Base-by-base conservation (phyloP, 169 alveolate genomes). In the Plasmodium gonderi region DNA sequence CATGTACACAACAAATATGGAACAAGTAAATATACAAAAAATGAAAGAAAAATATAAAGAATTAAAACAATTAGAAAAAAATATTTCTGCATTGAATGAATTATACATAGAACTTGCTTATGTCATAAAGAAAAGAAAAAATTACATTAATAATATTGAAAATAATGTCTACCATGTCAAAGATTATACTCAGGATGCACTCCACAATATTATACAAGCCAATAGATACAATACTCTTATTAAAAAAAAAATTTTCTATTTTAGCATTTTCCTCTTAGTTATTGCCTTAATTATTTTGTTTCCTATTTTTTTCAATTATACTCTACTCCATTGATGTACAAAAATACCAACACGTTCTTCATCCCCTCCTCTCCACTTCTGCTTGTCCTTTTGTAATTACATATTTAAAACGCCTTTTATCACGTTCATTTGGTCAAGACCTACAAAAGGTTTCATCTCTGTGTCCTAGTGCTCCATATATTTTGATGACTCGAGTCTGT, bases 101-200 rank as follows among this genome's bases (percentile, higher is more conserved):
- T 45, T 82, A 8, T 82, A 82, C 29, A 82, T 82, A 11, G 92
- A 82, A 54, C 29, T 82, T 20, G 92, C 92, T 26, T 82, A 82
- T 69, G 92, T 82, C 0, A 75, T 82, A n/a, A 82, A 82, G 26
- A 82, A 82, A 47, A 68, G 92, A 40, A 82, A 69, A 38, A 82
- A 82, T 38, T 29, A 68, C 3, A 82, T 82, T 47, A 82, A 82
- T 17, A 69, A 75, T 69, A 82, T 82, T 17, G 92, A 82, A 69
- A 82, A 36, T 45, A 69, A 82, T 47, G 82, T 69, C 0, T 82
- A 68, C 23, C 92, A 82, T 38, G 82, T 82, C n/a, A 82, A 68
- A 54, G 92, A 82, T 38, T 82, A 82, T 23, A 82, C 92, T 17
- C 72, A 82, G 7, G 92, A 82, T 33, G 92, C 92, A 7, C 76